Percentiles rank a stretch among this genome's conserved stretches.
Conservation (phyloP, 257 asterid species). For the Solanum peruvianum region DNA sequence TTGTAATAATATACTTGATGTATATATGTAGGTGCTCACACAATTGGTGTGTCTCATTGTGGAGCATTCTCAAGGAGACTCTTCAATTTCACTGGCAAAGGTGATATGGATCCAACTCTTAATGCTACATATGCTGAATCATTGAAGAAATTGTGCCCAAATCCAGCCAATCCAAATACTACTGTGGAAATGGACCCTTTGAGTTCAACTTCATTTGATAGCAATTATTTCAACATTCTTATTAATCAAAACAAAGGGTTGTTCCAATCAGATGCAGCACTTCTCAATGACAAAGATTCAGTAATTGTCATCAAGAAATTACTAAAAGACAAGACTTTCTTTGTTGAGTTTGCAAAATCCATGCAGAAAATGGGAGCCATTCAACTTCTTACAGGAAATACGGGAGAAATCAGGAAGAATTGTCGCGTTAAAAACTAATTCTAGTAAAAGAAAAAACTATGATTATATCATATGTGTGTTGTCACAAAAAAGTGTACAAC, state of each 20-base stretch:
- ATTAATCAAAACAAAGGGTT: slow-evolving; percentile 19
- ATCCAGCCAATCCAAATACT: slow-evolving; percentile 11
- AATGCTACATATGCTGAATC: slow-evolving; percentile 7
- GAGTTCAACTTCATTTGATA: slow-evolving; percentile 25
- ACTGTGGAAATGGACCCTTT: slow-evolving; percentile 37
- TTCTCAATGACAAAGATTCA: slow-evolving; percentile 12
- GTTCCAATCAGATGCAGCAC: slow-evolving; percentile 44
- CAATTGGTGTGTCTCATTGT: slow-evolving; percentile 18
- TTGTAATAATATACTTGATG: neutral
- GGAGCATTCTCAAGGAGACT: slow-evolving; percentile 4
- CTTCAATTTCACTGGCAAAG: slow-evolving; percentile 20
- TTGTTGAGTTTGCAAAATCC: slow-evolving; percentile 19
- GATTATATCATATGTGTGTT: neutral
- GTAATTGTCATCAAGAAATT: slow-evolving; percentile 5
- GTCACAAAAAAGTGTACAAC: neutral
- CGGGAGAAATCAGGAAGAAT: slow-evolving; percentile 32
- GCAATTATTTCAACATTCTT: slow-evolving; percentile 22
- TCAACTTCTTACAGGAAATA: slow-evolving; percentile 23
- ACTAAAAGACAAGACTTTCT: slow-evolving; percentile 5
- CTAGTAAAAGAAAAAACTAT: neutral
- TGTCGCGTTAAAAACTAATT: slow-evolving; percentile 21
- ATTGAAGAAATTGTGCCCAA: slow-evolving; percentile 16
- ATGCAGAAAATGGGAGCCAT: slow-evolving; percentile 50
- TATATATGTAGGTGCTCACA: slow-evolving; percentile 15
- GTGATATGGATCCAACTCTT: slow-evolving; percentile 10